Evolutionary conservation across 495 filamentous ascomycete species (phyloP), one percentile per base, ranked within the genome.

Genomic region (Lepidopterella palustris): DNA sequence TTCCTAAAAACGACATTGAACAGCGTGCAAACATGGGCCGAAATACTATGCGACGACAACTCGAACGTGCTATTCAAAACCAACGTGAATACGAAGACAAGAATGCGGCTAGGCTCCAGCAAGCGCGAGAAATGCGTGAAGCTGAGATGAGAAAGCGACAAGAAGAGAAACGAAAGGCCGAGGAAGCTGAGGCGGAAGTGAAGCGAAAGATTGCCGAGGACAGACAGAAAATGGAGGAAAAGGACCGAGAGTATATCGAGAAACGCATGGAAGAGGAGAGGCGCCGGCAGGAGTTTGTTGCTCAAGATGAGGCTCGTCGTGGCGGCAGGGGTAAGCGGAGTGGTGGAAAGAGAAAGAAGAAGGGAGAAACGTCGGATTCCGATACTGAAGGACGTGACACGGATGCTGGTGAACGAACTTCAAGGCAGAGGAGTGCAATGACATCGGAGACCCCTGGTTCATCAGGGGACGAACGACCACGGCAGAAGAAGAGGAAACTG

Each of bases 11-110:
- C 32, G 89, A 96, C 61, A 81, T 98, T 55, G 92, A 97, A 68
- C 89, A 92, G 72, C 89, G 95, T 54, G 92, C 93, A 28, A 92
- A 89, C 78, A 97, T 98, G 95, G 91, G 89, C 58, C 82, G 86
- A 25, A 93, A 96, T 67, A 97, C 95, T 0, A 91, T 95, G 72
- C 86, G 88, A 60, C 87, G 86, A 62, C 92, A 98, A 72, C 80
- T 97, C 5, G 90, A 91, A 62, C 85, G 90, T 48, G 85, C 88
- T 0, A 79, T 92, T 27, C 85, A 90, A 63, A 84, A 78, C 58
- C 93, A 97, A 72, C 84, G 81, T 50, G 91, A 95, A 64, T 97
- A 95, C 70, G 95, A 98, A 68, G 87, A 91, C 58, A 89, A 88
- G 78, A 97, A 97, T 68, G 89, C 90, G 39, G 81, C 85, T 49